Base-by-base conservation (phyloP, 108 stramenopile species). In the Skeletonema menzelii region DNA sequence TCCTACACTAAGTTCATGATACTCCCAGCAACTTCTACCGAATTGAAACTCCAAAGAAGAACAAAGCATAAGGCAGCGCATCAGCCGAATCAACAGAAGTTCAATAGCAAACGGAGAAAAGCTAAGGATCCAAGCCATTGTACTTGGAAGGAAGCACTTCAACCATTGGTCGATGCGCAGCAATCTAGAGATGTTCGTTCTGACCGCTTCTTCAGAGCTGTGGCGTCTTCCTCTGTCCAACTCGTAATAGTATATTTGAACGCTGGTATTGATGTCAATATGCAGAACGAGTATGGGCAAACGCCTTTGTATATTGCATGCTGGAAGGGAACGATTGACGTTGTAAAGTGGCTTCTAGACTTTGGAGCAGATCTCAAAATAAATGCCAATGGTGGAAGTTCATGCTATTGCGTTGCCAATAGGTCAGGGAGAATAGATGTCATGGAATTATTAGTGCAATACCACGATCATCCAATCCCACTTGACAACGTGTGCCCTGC, bases 201-300 rank as follows among this genome's bases (percentile, higher is more conserved):
- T 12, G 94, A 95, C 71, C 84, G 89, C 55, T 95, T 92, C 58
- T 85, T 91, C 61, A 63, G 58, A 19, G 77, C 79, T 65, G 88
- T 88, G 6, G 67, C 84, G 11, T 69, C 79, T 24, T 73, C 73
- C 11, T 72, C 88, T 12, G 63, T 81, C 35, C 87, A 80, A 44
- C 67, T 78, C 42, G 84, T 91, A 0, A 67, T 67, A 19, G 85
- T 76, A 4, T 92, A 87, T 56, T 64, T 95, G 12, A 66, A 73
- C 11, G 78, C 84, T 22, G 94, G 91, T 1, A 80, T 95, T 17
- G 83, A 95, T 72, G 67, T 95, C 32, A 65, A 91, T 63, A 42
- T 65, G 19, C 73, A 61, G 38, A 91, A 94, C 67, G 87, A 87
- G 38, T 95, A 92, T 58, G 88, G 88, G 4, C 94, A 95, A 55